Percentiles rank a stretch among this genome's conserved stretches.
phyloP scores from a whole-genome alignment of 441 rosid species.

The Populus hybrid region DNA sequence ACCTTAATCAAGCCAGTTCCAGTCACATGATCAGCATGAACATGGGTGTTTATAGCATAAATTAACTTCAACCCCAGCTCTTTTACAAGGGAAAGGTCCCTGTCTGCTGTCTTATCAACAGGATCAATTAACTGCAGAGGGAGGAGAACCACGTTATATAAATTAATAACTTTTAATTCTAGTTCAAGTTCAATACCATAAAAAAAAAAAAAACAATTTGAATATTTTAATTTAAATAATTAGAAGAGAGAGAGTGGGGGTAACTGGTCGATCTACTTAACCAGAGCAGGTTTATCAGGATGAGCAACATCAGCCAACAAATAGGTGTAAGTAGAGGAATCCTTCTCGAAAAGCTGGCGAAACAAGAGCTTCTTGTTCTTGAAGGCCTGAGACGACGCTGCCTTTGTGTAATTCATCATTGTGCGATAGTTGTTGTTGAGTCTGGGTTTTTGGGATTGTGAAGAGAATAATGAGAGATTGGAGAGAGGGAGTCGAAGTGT shows the following conservation, averaged over 20 bases:
- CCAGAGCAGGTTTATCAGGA: conserved; percentile 85
- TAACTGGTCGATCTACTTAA: conserved; percentile 16
- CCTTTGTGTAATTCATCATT: not conserved
- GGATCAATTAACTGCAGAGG: conserved; percentile 83
- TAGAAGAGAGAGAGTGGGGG: too few relatives aligned
- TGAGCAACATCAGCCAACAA: conserved; percentile 81
- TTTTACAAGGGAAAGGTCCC: conserved; percentile 62
- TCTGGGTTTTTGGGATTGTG: not conserved
- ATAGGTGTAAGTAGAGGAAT: conserved; percentile 81
- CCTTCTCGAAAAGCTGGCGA: conserved; percentile 92
- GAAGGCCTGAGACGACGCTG: conserved; percentile 16
- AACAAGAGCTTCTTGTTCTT: conserved; percentile 48
- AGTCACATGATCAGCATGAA: conserved; percentile 97
- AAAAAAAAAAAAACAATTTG: too few relatives aligned
- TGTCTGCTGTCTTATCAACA: conserved; percentile 80
- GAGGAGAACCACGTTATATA: not conserved
- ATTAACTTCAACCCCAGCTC: conserved; percentile 76
- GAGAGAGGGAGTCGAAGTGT: conserved; percentile 1
- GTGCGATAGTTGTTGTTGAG: not conserved
- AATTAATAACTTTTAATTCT: not conserved
- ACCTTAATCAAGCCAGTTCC: conserved; percentile 94
- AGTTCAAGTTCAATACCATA: not conserved
- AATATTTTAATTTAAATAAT: too few relatives aligned
- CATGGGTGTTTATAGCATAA: conserved; percentile 95
- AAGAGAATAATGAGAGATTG: not conserved